These are phyloP conservation scores for Cladosporium oxysporum DNA, from an alignment of 2,329 filamentous ascomycete genomes.

Conservation along the genomic window DNA sequence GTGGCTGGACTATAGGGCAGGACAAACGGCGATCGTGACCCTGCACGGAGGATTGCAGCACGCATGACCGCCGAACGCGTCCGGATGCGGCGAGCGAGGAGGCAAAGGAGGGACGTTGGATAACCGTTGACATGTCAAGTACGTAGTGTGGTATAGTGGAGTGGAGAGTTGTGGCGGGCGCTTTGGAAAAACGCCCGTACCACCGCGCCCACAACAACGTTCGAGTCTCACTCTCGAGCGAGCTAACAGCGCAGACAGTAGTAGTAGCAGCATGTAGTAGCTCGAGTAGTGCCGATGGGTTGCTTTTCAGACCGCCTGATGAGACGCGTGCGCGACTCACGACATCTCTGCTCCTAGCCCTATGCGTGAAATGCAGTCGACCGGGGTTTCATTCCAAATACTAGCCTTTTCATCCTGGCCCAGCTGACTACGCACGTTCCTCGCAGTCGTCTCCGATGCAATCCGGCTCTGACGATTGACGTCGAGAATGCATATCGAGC, in stretches of 20 bases:
- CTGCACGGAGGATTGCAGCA: neutral
- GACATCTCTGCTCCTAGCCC: slow-evolving; percentile 9
- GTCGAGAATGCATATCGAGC: slow-evolving; percentile 12
- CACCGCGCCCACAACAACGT: neutral
- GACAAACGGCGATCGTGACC: slow-evolving; percentile 3
- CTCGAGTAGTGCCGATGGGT: neutral
- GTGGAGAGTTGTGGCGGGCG: neutral
- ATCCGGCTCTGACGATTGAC: slow-evolving; percentile 13
- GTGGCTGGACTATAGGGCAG: slow-evolving; percentile 7
- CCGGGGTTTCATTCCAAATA: slow-evolving; percentile 21
- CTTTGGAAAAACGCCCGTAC: neutral
- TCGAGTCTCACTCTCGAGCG: slow-evolving; percentile 12
- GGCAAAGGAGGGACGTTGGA: neutral
- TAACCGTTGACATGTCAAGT: slow-evolving; percentile 3
- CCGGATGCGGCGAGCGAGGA: neutral
- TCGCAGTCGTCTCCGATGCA: slow-evolving; percentile 7
- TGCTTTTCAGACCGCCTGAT: slow-evolving; percentile 6
- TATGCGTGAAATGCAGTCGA: slow-evolving; percentile 15
- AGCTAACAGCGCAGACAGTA: slow-evolving; percentile 1
- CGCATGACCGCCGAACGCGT: slow-evolving; percentile 8
- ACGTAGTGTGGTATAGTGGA: neutral
- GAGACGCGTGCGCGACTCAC: slow-evolving; percentile 9
- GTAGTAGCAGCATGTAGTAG: neutral
- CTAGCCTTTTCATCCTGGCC: slow-evolving; percentile 5
- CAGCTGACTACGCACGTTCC: slow-evolving; percentile 21